Evolutionary conservation across 148 eudicot genomes (phyloP).

Genomic region (Nepenthes gracilis): DNA sequence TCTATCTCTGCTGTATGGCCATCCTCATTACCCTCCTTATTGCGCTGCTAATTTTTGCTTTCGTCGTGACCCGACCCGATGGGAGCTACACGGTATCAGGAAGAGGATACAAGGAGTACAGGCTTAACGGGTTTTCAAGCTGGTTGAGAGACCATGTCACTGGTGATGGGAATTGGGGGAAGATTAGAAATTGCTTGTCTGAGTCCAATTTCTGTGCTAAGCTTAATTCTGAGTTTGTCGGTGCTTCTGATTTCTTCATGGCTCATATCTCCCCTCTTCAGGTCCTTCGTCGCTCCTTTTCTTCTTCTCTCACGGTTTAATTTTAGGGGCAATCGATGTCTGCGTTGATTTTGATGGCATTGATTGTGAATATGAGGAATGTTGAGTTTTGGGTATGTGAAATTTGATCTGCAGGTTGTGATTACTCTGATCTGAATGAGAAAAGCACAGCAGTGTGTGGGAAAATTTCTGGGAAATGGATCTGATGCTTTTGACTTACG

Average conservation of each 20-base stretch:
- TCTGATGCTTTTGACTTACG: too few species aligned
- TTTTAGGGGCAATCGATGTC: constrained; percentile 7
- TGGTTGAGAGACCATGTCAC: constrained; percentile 68
- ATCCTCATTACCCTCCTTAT: constrained; percentile 52
- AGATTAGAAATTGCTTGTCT: constrained; percentile 62
- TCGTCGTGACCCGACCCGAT: constrained; percentile 56
- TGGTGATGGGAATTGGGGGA: constrained; percentile 45
- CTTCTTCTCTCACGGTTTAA: constrained; percentile 29
- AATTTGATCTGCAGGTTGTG: too few species aligned
- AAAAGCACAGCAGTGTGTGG: too few species aligned
- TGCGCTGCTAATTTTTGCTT: constrained; percentile 57
- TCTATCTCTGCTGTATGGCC: constrained; percentile 71
- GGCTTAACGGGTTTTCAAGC: constrained; percentile 50
- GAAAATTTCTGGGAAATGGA: too few species aligned
- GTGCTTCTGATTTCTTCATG: constrained; percentile 47
- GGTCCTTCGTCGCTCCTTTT: constrained; percentile 49
- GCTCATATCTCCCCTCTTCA: constrained; percentile 78
- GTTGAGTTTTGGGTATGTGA: background rate
- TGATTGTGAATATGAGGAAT: constrained; percentile 59
- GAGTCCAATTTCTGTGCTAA: constrained; percentile 44
- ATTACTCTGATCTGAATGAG: too few species aligned
- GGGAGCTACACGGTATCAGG: constrained; percentile 49
- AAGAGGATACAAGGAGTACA: constrained; percentile 50
- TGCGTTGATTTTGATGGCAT: constrained; percentile 35
- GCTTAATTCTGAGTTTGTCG: constrained; percentile 27